A percentile compares a stretch with the other conserved stretches of the same genome.
Conservation (phyloP, 805 yeast genomes). For the Tetrapisispora fleetii region DNA sequence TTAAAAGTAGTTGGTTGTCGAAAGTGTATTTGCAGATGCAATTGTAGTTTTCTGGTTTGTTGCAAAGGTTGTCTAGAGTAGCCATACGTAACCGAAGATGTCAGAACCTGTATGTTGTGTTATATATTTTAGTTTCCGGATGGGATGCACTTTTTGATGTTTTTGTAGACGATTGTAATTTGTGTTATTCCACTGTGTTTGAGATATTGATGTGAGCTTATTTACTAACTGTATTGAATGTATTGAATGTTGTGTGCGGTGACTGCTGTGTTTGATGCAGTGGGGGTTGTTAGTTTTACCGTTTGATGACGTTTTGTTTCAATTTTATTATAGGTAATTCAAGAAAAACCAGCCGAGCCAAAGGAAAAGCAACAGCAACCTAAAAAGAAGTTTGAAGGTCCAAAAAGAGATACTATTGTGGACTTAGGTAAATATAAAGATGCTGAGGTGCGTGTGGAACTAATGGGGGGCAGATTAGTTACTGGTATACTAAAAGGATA, state of each 20-base stretch:
- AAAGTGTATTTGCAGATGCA: too few species aligned
- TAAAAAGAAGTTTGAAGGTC: constrained; percentile 48
- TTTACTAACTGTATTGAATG: not conserved
- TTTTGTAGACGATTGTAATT: too few species aligned
- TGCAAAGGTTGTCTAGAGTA: too few species aligned
- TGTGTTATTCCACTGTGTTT: too few species aligned
- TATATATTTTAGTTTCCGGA: not conserved
- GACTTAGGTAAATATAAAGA: constrained; percentile 72
- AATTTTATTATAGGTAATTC: not conserved
- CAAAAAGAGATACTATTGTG: constrained; percentile 83
- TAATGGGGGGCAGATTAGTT: constrained; percentile 81
- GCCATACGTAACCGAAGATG: too few species aligned
- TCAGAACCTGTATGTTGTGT: not conserved
- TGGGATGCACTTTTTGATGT: too few species aligned
- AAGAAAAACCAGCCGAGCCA: constrained; percentile 6
- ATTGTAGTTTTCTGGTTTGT: too few species aligned
- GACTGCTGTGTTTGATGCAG: not conserved
- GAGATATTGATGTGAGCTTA: too few species aligned
- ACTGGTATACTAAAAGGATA: constrained; percentile 74
- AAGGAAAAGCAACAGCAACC: constrained; percentile 19
- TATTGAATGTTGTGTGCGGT: not conserved
- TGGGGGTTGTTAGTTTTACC: too few species aligned
- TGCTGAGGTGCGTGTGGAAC: constrained; percentile 60
- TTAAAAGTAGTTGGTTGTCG: not conserved
- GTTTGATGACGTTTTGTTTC: too few species aligned